Percentiles rank a stretch among this genome's conserved stretches.
Conservation (phyloP, 1,139 yeast genomes). For the Hemisphaericaspora lyxosophila region DNA sequence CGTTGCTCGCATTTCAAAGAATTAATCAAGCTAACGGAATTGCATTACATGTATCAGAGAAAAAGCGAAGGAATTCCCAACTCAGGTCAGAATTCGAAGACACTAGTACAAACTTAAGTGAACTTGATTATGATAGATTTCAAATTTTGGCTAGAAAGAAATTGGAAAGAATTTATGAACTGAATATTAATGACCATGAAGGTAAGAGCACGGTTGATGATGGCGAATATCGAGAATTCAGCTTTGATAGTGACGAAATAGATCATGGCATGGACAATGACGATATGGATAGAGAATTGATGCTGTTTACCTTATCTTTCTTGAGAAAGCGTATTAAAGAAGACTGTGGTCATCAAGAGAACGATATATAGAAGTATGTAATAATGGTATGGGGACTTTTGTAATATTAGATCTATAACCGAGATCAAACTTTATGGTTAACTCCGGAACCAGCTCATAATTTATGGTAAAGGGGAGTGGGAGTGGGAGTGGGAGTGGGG, state of each 20-base stretch:
- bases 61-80: slow-evolving; percentile 1
- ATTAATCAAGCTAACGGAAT: neutral
- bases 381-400: too few relatives aligned
- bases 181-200: slow-evolving; percentile 14
- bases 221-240: slow-evolving; percentile 11
- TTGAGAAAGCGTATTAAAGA: slow-evolving; percentile 33
- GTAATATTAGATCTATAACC: too few relatives aligned
- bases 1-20: slow-evolving; percentile 8
- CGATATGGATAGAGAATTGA: slow-evolving; percentile 24
- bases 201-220: slow-evolving; percentile 12
- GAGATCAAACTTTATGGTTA: too few relatives aligned
- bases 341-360: slow-evolving; percentile 4
- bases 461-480: too few relatives aligned
- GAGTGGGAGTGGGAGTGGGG: too few relatives aligned
- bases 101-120: neutral
- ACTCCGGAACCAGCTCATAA: too few relatives aligned
- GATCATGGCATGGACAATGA: slow-evolving; percentile 4
- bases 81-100: neutral
- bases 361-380: neutral
- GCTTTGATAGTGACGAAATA: slow-evolving; percentile 13
- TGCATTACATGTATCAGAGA: neutral
- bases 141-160: slow-evolving; percentile 23
- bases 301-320: slow-evolving; percentile 28
- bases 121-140: slow-evolving; percentile 28
- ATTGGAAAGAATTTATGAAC: slow-evolving; percentile 26